Evolutionary conservation across 495 filamentous ascomycete species (phyloP), one percentile per base, ranked within the genome.

Genomic region (Glonium stellatum): DNA sequence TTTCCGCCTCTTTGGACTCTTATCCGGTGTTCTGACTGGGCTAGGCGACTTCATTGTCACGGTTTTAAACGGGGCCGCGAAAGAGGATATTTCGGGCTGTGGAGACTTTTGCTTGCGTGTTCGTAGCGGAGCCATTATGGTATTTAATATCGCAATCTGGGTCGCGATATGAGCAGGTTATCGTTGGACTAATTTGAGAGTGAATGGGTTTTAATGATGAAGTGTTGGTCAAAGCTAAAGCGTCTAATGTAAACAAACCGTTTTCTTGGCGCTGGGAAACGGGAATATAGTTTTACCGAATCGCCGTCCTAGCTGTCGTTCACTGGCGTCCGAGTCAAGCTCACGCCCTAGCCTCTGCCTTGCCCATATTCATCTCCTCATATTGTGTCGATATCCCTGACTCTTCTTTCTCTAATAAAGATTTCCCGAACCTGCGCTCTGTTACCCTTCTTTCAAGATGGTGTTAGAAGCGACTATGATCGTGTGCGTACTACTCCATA

Each of bases 391-490:
- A 31, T 48, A 3, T 41, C 39, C 50, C 11, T 53, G 9, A 15
- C 49, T 25, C 53, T 22, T 52, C 22, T 15, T 6, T 49, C 18
- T 23, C 15, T 31, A 23, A 1, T 36, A 37, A 23, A 35, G 13
- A 6, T 5, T 41, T 47, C 44, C 39, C 12, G n/a, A 12, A 23
- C 41, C n/a, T 23, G 4, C n/a, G 54, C 31, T 13, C 42, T 15
- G 21, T 21, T 23, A 23, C 18, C 35, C 10, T 5, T 46, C 22
- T 19, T 25, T 55, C 65, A 84, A 77, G 49, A 88, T 87, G 85
- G 82, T 78, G 59, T 76, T 87, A 60, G 85, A 88, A 79, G 85
- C 85, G 68, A 86, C 85, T 23, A 87, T 88, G 82, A 86, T 88
- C 67, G 78, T 88, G 84, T 87, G 69, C 58, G 84, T 76, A 46